Evolutionary conservation across 2,329 filamentous ascomycete genomes (phyloP).

Genomic region (Biscogniauxia marginata): DNA sequence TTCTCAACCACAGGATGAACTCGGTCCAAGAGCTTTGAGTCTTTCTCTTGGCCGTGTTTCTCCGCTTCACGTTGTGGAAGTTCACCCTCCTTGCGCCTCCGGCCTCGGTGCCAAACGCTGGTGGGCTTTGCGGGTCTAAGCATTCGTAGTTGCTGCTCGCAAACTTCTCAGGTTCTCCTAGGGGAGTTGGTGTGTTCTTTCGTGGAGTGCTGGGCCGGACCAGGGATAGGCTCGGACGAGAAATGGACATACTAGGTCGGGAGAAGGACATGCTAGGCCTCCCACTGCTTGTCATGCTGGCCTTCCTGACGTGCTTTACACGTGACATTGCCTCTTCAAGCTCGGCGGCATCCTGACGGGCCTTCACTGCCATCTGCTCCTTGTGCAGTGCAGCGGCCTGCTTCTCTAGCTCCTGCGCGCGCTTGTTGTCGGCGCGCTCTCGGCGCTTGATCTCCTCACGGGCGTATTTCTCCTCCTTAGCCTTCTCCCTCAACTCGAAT

Average conservation of each 20-base stretch:
- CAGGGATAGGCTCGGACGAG: constrained; percentile 27
- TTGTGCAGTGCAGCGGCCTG: constrained; percentile 44
- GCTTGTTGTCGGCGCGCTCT: constrained; percentile 58
- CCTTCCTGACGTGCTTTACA: constrained; percentile 31
- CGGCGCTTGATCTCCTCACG: constrained; percentile 57
- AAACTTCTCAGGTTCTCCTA: constrained; percentile 43
- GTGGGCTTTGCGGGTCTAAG: constrained; percentile 30
- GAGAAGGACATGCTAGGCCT: constrained; percentile 27
- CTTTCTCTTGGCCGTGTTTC: constrained; percentile 54
- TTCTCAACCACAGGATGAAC: constrained; percentile 64
- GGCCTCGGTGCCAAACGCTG: constrained; percentile 30
- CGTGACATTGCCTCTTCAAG: constrained; percentile 31
- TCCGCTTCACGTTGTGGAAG: constrained; percentile 42
- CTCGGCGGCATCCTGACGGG: constrained; percentile 38
- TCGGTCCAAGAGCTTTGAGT: constrained; percentile 62
- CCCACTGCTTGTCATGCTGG: constrained; percentile 30
- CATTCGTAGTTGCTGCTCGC: constrained; percentile 47
- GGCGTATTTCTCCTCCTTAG: constrained; percentile 62
- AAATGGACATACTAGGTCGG: constrained; percentile 20
- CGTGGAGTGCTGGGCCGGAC: constrained; percentile 27
- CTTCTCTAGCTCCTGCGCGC: constrained; percentile 51
- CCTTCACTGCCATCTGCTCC: constrained; percentile 42
- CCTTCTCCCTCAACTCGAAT: constrained; percentile 60
- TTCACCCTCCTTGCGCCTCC: constrained; percentile 41
- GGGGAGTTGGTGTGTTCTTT: constrained; percentile 21